phyloP scores from a whole-genome alignment of 1,284 basidiomycete genomes.

The Leccinum insolens region DNA sequence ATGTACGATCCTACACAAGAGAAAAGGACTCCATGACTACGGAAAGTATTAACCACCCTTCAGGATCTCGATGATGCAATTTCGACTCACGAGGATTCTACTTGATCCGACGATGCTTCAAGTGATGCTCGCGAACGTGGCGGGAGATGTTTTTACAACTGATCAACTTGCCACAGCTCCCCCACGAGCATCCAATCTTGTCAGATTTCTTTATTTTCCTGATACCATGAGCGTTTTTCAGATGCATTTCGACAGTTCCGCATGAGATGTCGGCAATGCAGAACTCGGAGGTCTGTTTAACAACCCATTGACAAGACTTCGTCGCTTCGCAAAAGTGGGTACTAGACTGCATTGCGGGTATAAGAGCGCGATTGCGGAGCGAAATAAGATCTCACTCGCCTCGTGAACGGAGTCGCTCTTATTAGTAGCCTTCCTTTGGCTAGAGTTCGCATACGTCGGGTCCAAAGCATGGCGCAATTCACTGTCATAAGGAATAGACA shows the following conservation, averaged over 20 bases:
- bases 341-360: neutral
- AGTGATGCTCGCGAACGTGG: neutral
- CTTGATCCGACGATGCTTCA: neutral
- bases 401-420: no score
- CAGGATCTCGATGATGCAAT: neutral
- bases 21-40: neutral
- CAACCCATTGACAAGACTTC: neutral
- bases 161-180: neutral
- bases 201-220: neutral
- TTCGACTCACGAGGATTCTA: neutral
- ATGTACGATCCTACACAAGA: neutral
- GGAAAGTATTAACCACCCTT: neutral
- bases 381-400: no score
- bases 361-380: no score
- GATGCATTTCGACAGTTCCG: neutral
- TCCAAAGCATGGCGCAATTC: neutral
- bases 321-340: neutral
- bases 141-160: neutral
- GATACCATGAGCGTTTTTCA: neutral
- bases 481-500: neutral
- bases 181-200: neutral
- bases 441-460: neutral
- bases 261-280: neutral
- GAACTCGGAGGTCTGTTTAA: neutral
- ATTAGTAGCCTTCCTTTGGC: no score